phyloP scores from a whole-genome alignment of 2,329 filamentous ascomycete genomes.

The Alternaria arbusti region DNA sequence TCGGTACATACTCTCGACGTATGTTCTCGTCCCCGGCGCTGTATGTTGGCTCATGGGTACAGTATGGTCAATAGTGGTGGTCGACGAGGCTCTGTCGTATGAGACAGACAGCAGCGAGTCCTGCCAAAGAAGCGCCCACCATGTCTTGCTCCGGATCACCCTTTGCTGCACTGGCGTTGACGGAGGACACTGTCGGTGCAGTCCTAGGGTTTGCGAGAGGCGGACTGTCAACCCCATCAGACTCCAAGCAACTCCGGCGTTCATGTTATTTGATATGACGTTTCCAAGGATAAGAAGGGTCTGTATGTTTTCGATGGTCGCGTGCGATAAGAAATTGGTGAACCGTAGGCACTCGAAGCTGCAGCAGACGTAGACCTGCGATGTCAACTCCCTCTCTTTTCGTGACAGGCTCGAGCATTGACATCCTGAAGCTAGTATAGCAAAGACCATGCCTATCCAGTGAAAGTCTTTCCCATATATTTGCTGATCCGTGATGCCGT shows the following conservation, averaged over 20 bases:
- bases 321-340: conserved; percentile 68
- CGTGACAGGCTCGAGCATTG: conserved; percentile 65
- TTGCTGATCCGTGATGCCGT: conserved; percentile 58
- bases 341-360: conserved; percentile 69
- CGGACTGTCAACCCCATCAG: conserved; percentile 65
- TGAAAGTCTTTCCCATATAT: conserved; percentile 65
- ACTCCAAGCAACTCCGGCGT: conserved; percentile 68
- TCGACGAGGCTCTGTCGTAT: conserved; percentile 66
- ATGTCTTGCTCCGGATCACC: conserved; percentile 49
- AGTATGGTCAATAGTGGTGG: conserved; percentile 59
- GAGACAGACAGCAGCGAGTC: conserved; percentile 69
- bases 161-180: conserved; percentile 57
- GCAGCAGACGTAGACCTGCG: conserved; percentile 70
- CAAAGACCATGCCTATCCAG: conserved; percentile 66
- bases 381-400: conserved; percentile 67
- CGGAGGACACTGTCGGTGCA: conserved; percentile 64
- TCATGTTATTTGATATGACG: conserved; percentile 68
- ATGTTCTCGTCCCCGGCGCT: conserved; percentile 58
- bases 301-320: conserved; percentile 67
- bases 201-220: conserved; percentile 65
- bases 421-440: conserved; percentile 67
- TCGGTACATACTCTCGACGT: conserved; percentile 64
- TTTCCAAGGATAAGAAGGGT: conserved; percentile 68
- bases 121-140: conserved; percentile 70
- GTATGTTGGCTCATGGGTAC: conserved; percentile 50